Percentiles rank a stretch among this genome's conserved stretches.
Conservation (phyloP, 2,329 filamentous ascomycete genomes). For the Clonostachys chloroleuca region DNA sequence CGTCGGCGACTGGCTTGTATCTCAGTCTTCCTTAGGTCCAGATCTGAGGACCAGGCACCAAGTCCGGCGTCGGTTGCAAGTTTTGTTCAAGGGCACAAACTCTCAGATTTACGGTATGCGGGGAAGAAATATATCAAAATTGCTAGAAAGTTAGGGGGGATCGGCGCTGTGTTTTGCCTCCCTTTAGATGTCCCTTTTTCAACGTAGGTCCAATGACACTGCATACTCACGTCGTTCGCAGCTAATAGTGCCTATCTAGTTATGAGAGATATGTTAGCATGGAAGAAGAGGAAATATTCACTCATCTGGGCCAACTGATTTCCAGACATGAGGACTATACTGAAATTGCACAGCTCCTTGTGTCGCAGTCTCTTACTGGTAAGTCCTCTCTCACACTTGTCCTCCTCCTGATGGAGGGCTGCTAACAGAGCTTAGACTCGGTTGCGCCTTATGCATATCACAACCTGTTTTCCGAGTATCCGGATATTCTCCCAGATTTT, state of each 20-base stretch:
- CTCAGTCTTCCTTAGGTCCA: slow-evolving; percentile 18
- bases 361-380: too few species aligned
- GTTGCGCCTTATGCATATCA: neutral
- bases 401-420: neutral
- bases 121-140: slow-evolving; percentile 28
- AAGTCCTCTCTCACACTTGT: neutral
- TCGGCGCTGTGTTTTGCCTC: slow-evolving; percentile 23
- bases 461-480: neutral
- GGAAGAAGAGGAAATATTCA: neutral
- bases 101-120: slow-evolving; percentile 19
- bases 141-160: slow-evolving; percentile 16
- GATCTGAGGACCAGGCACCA: slow-evolving; percentile 10
- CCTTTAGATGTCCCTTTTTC: slow-evolving; percentile 21
- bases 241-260: slow-evolving; percentile 8
- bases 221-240: neutral
- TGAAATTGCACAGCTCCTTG: too few species aligned
- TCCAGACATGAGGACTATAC: neutral
- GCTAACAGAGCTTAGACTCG: neutral
- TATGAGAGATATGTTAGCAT: slow-evolving; percentile 20
- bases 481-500: neutral
- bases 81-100: slow-evolving; percentile 12
- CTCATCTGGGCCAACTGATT: neutral
- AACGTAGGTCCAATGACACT: slow-evolving; percentile 16
- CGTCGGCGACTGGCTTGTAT: slow-evolving; percentile 19
- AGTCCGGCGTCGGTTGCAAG: slow-evolving; percentile 10